Evolutionary conservation across 139 green algal species (phyloP).

Genomic region (Diplosphaera chodatii): DNA sequence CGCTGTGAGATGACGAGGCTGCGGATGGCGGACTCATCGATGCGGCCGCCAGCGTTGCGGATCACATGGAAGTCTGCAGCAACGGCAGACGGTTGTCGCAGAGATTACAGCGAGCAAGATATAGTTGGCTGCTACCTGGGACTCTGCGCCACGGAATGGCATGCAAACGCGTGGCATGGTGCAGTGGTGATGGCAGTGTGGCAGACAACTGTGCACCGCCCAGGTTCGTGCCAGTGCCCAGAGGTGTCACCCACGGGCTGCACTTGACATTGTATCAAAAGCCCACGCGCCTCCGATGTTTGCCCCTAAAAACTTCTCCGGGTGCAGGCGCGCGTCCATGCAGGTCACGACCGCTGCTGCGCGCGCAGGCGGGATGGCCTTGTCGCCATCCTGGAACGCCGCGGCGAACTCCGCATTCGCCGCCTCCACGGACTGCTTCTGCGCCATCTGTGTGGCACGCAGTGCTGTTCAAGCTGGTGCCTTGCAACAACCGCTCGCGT

Average conservation of each 20-base stretch:
- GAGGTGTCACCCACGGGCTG: too few species aligned
- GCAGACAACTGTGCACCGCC: too few species aligned
- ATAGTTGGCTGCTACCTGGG: too few species aligned
- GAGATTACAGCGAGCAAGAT: too few species aligned
- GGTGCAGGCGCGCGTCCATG: constrained; percentile 36
- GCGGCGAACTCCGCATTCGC: not conserved
- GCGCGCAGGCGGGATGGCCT: constrained; percentile 11
- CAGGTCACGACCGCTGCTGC: constrained; percentile 25
- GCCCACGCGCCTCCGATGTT: constrained; percentile 27
- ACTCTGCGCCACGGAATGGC: too few species aligned
- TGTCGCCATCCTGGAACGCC: not conserved
- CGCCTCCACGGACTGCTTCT: not conserved
- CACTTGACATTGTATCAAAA: not conserved
- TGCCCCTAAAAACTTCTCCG: constrained; percentile 41
- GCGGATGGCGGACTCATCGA: constrained; percentile 31
- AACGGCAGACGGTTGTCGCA: not conserved
- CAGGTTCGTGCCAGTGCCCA: too few species aligned
- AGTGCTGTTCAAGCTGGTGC: too few species aligned
- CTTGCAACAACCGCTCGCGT: too few species aligned
- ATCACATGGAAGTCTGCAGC: constrained; percentile 40
- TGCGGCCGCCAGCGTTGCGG: constrained; percentile 56
- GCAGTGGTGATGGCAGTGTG: too few species aligned
- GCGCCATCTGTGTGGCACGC: too few species aligned
- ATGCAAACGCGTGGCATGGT: too few species aligned
- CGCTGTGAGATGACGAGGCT: constrained; percentile 56